Evolutionary conservation across 2,329 filamentous ascomycete genomes (phyloP).

Genomic region (Sphaerulina vaccinii): DNA sequence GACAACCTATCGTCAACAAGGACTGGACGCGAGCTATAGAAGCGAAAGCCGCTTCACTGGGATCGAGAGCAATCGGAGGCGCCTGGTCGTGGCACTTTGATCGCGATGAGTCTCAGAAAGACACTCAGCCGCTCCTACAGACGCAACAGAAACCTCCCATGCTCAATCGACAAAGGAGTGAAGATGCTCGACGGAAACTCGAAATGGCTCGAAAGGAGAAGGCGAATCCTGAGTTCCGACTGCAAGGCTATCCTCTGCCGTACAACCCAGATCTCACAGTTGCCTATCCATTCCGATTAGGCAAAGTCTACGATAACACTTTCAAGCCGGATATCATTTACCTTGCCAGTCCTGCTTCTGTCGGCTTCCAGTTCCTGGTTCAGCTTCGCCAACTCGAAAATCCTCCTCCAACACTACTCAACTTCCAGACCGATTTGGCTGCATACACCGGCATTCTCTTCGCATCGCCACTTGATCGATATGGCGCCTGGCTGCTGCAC

Average conservation of each 20-base stretch:
- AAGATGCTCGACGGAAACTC: conserved; percentile 28
- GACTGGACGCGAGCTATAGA: conserved; percentile 37
- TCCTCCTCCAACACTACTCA: conserved; percentile 61
- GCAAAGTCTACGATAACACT: conserved; percentile 58
- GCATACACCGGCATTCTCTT: conserved; percentile 71
- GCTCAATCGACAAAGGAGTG: conserved; percentile 32
- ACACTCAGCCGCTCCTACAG: conserved; percentile 23
- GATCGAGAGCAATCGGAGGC: conserved; percentile 36
- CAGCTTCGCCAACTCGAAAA: conserved; percentile 61
- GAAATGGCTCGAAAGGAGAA: conserved; percentile 36
- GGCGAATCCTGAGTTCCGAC: conserved; percentile 54
- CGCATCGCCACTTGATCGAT: conserved; percentile 58
- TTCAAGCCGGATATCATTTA: conserved; percentile 70
- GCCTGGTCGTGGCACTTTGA: conserved; percentile 37
- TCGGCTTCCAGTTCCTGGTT: conserved; percentile 70
- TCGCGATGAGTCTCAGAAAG: conserved; percentile 24
- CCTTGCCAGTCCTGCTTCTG: conserved; percentile 65
- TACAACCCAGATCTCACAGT: conserved; percentile 71
- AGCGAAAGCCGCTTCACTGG: conserved; percentile 34
- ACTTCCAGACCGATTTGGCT: conserved; percentile 70
- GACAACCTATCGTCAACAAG: conserved; percentile 36
- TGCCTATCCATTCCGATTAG: conserved; percentile 66
- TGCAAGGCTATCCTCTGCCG: conserved; percentile 65
- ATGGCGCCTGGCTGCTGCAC: conserved; percentile 62
- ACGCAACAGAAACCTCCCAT: conserved; percentile 26